These are phyloP conservation scores for Rhizomucor miehei DNA, from an alignment of 371 early-diverging fungal genomes.

Conservation along the genomic window DNA sequence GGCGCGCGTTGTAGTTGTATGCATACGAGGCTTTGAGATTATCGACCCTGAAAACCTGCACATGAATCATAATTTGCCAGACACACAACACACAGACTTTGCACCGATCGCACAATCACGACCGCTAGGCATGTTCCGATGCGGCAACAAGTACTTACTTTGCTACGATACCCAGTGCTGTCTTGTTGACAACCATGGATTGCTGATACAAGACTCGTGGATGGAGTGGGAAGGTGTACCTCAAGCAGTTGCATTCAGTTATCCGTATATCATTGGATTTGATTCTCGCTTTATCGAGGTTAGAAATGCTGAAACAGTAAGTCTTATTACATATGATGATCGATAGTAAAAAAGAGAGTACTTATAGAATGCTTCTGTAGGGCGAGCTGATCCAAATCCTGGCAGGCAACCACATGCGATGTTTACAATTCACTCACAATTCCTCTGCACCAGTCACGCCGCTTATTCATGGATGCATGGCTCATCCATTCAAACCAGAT, in stretches of 20 bases:
- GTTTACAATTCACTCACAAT: slow-evolving; percentile 17
- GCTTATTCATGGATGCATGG: slow-evolving; percentile 29
- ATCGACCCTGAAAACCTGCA: slow-evolving; percentile 79
- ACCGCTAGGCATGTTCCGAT: slow-evolving; percentile 79
- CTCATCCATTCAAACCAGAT: slow-evolving; percentile 28
- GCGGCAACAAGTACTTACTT: slow-evolving; percentile 66
- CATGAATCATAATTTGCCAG: slow-evolving; percentile 40
- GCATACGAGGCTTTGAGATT: slow-evolving; percentile 89
- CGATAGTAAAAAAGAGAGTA: background rate
- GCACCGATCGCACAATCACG: slow-evolving; percentile 15
- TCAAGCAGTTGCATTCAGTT: slow-evolving; percentile 54
- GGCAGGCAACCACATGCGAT: slow-evolving; percentile 24
- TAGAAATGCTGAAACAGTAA: slow-evolving; percentile 72
- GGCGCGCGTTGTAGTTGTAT: slow-evolving; percentile 82
- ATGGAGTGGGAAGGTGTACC: slow-evolving; percentile 53
- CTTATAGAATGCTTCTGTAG: slow-evolving; percentile 4
- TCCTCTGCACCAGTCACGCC: slow-evolving; percentile 14
- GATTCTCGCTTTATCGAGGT: slow-evolving; percentile 81
- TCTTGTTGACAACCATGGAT: slow-evolving; percentile 70
- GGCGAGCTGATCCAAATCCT: slow-evolving; percentile 32
- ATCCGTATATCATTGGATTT: slow-evolving; percentile 83
- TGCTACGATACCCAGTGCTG: slow-evolving; percentile 89
- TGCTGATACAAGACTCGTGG: slow-evolving; percentile 12
- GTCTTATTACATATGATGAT: slow-evolving; percentile 2
- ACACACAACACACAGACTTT: slow-evolving; percentile 20